Evolutionary conservation across 371 early-diverging fungal species (phyloP).

Genomic region (Actinomortierella ambigua): DNA sequence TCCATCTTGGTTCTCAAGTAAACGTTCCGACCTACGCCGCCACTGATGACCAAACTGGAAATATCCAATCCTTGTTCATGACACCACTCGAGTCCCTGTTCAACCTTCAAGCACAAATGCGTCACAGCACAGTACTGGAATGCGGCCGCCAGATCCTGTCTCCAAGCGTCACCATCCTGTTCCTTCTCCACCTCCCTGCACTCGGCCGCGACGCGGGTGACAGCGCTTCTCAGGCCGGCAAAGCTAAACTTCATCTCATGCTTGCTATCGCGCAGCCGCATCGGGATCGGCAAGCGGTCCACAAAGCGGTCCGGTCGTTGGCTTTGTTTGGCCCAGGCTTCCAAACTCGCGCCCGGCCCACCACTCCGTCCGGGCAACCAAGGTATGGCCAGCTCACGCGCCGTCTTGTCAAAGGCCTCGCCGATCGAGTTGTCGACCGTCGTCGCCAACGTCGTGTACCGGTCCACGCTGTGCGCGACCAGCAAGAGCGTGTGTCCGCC

Average conservation of each 20-base stretch:
- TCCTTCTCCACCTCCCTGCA: conserved; percentile 23
- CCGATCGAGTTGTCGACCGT: conserved; percentile 85
- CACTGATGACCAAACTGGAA: conserved; percentile 77
- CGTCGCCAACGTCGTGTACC: conserved; percentile 68
- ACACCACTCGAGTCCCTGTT: conserved; percentile 61
- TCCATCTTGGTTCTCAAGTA: conserved; percentile 44
- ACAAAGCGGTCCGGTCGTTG: conserved; percentile 52
- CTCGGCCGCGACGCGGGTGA: conserved; percentile 52
- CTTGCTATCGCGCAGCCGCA: conserved; percentile 61
- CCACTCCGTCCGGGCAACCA: conserved; percentile 73
- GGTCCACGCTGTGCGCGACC: conserved; percentile 65
- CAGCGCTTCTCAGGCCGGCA: conserved; percentile 77
- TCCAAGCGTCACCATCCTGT: conserved; percentile 8
- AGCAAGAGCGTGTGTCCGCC: conserved; percentile 84
- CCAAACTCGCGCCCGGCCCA: conserved; percentile 81
- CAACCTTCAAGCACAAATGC: conserved; percentile 74
- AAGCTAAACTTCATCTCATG: conserved; percentile 72
- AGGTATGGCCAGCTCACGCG: conserved; percentile 66
- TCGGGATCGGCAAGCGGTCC: conserved; percentile 65
- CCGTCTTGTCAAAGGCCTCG: conserved; percentile 84
- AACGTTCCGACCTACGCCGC: conserved; percentile 84
- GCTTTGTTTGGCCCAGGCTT: conserved; percentile 60
- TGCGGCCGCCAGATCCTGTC: conserved; percentile 73
- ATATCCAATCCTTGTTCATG: conserved; percentile 43
- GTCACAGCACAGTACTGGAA: conserved; percentile 71